Evolutionary conservation across 768 basidiomycete species (phyloP), one percentile per base, ranked within the genome.

Genomic region (Mycena metata): DNA sequence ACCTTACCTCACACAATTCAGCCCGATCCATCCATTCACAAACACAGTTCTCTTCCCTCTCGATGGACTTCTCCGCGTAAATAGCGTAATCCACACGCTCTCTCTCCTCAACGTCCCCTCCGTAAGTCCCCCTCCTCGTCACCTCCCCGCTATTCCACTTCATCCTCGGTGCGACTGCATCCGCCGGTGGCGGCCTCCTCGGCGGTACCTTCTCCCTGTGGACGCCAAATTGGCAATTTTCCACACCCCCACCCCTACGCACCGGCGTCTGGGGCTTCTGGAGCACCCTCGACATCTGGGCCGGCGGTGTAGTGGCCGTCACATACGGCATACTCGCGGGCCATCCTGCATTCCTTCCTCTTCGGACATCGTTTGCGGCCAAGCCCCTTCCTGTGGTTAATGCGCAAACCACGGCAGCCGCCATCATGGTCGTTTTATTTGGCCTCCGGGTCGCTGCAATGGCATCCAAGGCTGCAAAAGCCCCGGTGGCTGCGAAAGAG

Each of bases 251-350:
- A 0, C 75, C 86, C 24, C 77, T 88, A 15, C 79, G 81, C 24
- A 76, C 76, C 13, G 83, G 79, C 7, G 82, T 80, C 2, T 72
- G 70, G 70, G 80, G 81, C 49, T 51, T 80, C 56, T 79, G 80
- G 66, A 81, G 78, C 10, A 84, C 82, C 2, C 73, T 87, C 19
- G 87, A 88, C 69, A 73, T 87, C 0, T 88, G 86, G 87, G 85
- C 81, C 61, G 87, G 87, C 43, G 81, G 84, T 10, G 68, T 87
- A 3, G 83, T 83, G 11, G 85, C 74, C 73, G 23, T 57, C 26
- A 70, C 79, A 19, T 81, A 79, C 68, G 73, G 79, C 70, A 67
- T 72, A 13, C 72, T 77, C 26, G 80, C 77, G 1, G 75, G 75
- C 17, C 76, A 81, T 46, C 76, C 75, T 6, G 79, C 78, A 17